These are phyloP conservation scores for Aspergillus tubingensis DNA, from an alignment of 2,329 filamentous ascomycete genomes.

Conservation along the genomic window DNA sequence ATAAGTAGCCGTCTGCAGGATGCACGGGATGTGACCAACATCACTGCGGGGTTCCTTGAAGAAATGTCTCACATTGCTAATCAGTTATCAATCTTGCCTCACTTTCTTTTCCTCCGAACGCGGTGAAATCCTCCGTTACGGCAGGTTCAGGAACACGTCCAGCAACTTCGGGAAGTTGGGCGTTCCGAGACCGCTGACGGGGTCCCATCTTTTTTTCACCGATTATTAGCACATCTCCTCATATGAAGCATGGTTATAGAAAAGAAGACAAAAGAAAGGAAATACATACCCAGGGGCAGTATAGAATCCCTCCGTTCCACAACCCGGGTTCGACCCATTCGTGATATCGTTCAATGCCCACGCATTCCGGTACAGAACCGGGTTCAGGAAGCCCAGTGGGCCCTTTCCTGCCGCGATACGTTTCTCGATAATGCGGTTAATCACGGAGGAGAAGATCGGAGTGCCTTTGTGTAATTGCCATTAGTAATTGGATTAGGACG, in stretches of 20 bases:
- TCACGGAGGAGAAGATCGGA: constrained; percentile 10
- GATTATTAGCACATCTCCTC: background rate
- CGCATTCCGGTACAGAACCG: constrained; percentile 6
- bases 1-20: background rate
- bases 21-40: background rate
- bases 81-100: background rate
- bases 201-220: constrained; percentile 6
- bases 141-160: constrained; percentile 3
- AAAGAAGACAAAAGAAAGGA: background rate
- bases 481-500: background rate
- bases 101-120: background rate
- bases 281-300: constrained; percentile 8
- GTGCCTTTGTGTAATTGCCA: background rate
- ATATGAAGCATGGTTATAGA: too few species aligned
- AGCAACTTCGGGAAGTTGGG: constrained; percentile 11
- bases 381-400: constrained; percentile 8
- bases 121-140: background rate
- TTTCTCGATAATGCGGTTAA: constrained; percentile 13
- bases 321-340: constrained; percentile 5
- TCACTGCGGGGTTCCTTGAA: background rate
- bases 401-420: constrained; percentile 10
- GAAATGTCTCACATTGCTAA: background rate
- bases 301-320: constrained; percentile 9
- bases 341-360: constrained; percentile 12
- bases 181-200: constrained; percentile 7